Conservation (phyloP, 106 monocot species). For the Dioscorea zingiberensis region DNA sequence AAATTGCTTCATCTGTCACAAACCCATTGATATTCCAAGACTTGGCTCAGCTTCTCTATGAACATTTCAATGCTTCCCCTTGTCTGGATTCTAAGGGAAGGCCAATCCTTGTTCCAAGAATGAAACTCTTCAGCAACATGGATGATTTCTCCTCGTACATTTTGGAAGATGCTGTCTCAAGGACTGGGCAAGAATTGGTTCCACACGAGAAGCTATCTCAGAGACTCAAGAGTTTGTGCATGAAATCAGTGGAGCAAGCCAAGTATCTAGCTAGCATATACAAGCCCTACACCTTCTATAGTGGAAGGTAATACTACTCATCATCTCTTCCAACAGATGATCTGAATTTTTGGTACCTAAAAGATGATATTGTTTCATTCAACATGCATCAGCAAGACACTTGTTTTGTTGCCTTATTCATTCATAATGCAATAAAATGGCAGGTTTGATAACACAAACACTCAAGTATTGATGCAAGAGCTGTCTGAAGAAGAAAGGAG, state of each 20-base stretch:
- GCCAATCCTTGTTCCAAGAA: constrained; percentile 36
- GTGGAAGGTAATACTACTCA: constrained; percentile 50
- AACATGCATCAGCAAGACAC: no score
- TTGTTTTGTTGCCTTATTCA: no score
- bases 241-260: constrained; percentile 59
- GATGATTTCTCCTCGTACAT: constrained; percentile 49
- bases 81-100: constrained; percentile 45
- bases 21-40: constrained; percentile 65
- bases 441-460: constrained; percentile 73
- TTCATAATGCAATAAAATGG: neutral
- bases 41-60: constrained; percentile 33
- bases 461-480: constrained; percentile 41
- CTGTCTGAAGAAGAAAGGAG: constrained; percentile 74
- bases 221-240: constrained; percentile 37
- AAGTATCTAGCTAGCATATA: constrained; percentile 73
- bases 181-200: neutral
- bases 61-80: constrained; percentile 55
- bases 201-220: constrained; percentile 22
- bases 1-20: constrained; percentile 62
- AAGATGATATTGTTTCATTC: neutral
- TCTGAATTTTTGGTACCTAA: no score
- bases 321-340: no score
- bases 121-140: constrained; percentile 57
- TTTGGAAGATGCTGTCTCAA: constrained; percentile 21
- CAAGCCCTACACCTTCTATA: constrained; percentile 78